These are phyloP conservation scores for Xylariomycetidae sp. DNA, from an alignment of 2,329 filamentous ascomycete species.

Conservation along the genomic window DNA sequence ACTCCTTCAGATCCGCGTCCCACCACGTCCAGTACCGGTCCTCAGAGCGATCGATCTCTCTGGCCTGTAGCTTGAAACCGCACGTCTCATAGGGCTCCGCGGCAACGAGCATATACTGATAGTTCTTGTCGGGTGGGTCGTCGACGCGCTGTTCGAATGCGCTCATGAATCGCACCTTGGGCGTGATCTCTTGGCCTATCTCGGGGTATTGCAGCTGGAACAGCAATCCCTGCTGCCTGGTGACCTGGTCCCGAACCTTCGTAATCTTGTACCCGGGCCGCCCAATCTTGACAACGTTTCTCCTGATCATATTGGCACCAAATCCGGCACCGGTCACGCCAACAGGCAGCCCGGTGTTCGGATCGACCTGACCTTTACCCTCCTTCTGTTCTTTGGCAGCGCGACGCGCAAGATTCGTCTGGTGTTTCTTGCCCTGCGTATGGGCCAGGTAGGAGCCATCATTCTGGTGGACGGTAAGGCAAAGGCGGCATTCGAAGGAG, in stretches of 20 bases:
- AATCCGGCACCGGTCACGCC: conserved; percentile 72
- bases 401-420: conserved; percentile 93
- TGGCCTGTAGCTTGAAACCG: conserved; percentile 89
- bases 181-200: conserved; percentile 68
- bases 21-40: conserved; percentile 92
- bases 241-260: conserved; percentile 85
- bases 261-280: conserved; percentile 97
- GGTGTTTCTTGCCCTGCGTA: conserved; percentile 97
- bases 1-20: conserved; percentile 93
- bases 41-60: conserved; percentile 86
- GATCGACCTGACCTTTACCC: conserved; percentile 66
- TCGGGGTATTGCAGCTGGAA: conserved; percentile 97
- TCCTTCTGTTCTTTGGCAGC: conserved; percentile 95
- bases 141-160: conserved; percentile 95
- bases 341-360: conserved; percentile 64
- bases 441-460: conserved; percentile 98
- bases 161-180: conserved; percentile 94
- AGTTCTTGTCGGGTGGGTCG: conserved; percentile 84
- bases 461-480: conserved; percentile 96
- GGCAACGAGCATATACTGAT: conserved; percentile 90
- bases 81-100: conserved; percentile 98
- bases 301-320: conserved; percentile 55
- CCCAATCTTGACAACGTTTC: conserved; percentile 90
- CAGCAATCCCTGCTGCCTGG: conserved; percentile 82
- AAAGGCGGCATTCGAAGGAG: conserved; percentile 95